phyloP scores from a whole-genome alignment of 192 early-diverging fungal species.

The Linnemannia exigua region DNA sequence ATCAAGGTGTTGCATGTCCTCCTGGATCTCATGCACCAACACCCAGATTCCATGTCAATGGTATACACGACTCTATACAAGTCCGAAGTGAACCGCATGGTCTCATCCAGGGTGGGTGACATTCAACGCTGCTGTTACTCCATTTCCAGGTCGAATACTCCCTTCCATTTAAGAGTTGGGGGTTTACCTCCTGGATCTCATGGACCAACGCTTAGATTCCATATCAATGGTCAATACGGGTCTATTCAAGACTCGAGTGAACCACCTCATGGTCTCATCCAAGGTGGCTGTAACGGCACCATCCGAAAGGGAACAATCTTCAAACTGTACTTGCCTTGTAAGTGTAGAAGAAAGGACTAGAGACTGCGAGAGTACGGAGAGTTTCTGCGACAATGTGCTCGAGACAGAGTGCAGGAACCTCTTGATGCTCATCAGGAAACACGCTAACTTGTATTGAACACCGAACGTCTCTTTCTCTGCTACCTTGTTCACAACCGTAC shows the following conservation, averaged over 20 bases:
- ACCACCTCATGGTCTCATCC: constrained; percentile 31
- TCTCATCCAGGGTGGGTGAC: constrained; percentile 31
- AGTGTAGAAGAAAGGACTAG: background rate
- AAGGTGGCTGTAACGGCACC: constrained; percentile 8
- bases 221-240: constrained; percentile 9
- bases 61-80: constrained; percentile 1
- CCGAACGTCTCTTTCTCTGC: constrained; percentile 11
- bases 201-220: constrained; percentile 17
- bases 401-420: constrained; percentile 15
- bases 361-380: too few relatives aligned
- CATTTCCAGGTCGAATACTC: constrained; percentile 31
- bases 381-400: too few relatives aligned
- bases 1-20: constrained; percentile 16
- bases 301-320: background rate
- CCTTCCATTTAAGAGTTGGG: constrained; percentile 7
- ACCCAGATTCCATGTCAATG: constrained; percentile 25
- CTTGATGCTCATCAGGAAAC: constrained; percentile 31
- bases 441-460: constrained; percentile 30
- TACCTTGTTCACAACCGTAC: constrained; percentile 22
- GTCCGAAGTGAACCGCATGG: constrained; percentile 7
- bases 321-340: background rate
- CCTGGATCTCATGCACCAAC: constrained; percentile 41
- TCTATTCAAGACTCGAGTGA: background rate
- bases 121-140: constrained; percentile 3
- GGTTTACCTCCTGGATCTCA: constrained; percentile 25